phyloP scores from a whole-genome alignment of 305 asterid genomes.

The Fraxinus nigra region DNA sequence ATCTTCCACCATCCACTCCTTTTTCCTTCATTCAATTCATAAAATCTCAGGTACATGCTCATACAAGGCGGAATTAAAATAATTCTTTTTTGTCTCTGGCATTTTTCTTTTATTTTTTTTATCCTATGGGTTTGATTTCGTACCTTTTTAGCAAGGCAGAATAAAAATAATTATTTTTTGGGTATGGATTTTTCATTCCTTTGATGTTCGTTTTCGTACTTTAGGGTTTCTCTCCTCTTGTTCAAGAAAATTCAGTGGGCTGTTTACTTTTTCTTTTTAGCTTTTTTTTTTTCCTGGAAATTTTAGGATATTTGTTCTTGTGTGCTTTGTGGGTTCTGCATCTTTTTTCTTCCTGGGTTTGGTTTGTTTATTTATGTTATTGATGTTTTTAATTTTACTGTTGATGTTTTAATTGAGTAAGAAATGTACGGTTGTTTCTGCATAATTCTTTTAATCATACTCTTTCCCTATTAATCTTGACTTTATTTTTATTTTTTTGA shows the following conservation, averaged over 20 bases:
- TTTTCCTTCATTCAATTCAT: not conserved
- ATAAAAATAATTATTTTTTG: not conserved
- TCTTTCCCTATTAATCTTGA: not conserved
- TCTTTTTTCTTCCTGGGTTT: not conserved
- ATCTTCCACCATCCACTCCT: conserved; percentile 11
- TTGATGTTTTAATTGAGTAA: not conserved
- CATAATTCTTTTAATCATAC: not conserved
- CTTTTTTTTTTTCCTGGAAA: not conserved
- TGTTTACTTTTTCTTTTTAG: not conserved
- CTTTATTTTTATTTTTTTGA: not conserved
- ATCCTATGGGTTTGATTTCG: not conserved
- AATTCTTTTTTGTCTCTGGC: not conserved
- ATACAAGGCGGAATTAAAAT: not conserved
- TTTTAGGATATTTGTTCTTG: conserved; percentile 12
- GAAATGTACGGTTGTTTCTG: not conserved
- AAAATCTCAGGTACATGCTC: not conserved
- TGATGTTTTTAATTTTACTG: not conserved
- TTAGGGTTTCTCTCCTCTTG: not conserved
- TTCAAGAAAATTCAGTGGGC: not conserved
- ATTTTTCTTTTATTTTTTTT: conserved; percentile 11
- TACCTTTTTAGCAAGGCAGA: not conserved
- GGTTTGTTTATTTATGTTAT: not conserved
- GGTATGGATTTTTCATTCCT: not conserved
- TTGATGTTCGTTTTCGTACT: not conserved
- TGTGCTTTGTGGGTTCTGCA: not conserved